phyloP scores from a whole-genome alignment of 495 filamentous ascomycete genomes.

The Daldinia childiae region DNA sequence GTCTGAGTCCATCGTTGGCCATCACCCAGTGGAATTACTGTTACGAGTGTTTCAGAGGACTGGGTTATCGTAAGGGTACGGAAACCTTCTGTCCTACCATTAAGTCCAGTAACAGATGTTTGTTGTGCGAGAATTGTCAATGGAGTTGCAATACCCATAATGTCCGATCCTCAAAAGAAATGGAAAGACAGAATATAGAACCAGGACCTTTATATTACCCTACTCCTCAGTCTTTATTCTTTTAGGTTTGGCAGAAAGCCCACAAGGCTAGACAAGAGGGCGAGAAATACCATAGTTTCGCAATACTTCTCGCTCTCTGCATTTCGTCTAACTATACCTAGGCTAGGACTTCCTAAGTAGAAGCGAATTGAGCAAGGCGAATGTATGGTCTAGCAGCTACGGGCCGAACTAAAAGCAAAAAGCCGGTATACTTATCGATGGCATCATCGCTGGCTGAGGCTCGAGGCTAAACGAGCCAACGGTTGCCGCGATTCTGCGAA shows the following conservation, averaged over 20 bases:
- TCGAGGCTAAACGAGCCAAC: conserved; percentile 32
- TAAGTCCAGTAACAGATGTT: conserved; percentile 3
- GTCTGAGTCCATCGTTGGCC: background rate
- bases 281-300: background rate
- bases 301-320: background rate
- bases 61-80: conserved; percentile 17
- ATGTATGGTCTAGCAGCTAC: conserved; percentile 13
- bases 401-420: conserved; percentile 7
- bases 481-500: background rate
- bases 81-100: background rate
- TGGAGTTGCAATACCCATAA: conserved; percentile 15
- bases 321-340: background rate
- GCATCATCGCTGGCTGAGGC: conserved; percentile 17
- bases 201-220: background rate
- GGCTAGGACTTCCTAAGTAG: conserved; percentile 9
- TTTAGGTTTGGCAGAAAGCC: background rate
- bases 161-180: background rate
- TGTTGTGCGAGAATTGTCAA: background rate
- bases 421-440: background rate
- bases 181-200: background rate
- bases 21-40: conserved; percentile 14
- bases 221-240: background rate
- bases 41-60: conserved; percentile 6
- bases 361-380: conserved; percentile 1
- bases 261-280: background rate